A percentile compares a stretch with the other conserved stretches of the same genome.
These are phyloP conservation scores for Ophiostoma tasmaniense DNA, from an alignment of 2,329 filamentous ascomycete genomes.

Conservation along the genomic window DNA sequence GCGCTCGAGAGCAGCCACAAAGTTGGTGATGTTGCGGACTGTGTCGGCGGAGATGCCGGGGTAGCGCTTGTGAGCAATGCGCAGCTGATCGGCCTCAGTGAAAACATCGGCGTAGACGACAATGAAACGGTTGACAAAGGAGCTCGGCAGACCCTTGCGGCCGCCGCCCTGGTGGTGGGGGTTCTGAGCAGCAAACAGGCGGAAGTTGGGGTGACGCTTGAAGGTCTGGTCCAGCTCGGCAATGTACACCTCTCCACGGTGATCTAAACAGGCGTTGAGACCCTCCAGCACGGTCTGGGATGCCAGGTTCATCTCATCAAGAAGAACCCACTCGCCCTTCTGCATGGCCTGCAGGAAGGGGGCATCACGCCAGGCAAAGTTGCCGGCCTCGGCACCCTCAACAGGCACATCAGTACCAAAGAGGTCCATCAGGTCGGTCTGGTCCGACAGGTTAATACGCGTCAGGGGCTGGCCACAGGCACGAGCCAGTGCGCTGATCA, in stretches of 20 bases:
- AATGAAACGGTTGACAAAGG: conserved; percentile 96
- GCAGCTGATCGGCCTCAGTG: conserved; percentile 65
- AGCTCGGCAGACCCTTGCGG: conserved; percentile 85
- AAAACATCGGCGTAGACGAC: conserved; percentile 96
- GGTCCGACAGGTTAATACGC: conserved; percentile 93
- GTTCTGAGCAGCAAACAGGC: conserved; percentile 95
- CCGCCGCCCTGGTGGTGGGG: conserved; percentile 95
- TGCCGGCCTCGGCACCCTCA: conserved; percentile 82
- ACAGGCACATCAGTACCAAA: conserved; percentile 95
- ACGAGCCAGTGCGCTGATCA: conserved; percentile 75
- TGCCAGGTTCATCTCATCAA: conserved; percentile 98
- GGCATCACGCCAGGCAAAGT: conserved; percentile 91
- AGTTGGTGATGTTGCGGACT: conserved; percentile 61
- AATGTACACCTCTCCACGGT: conserved; percentile 90
- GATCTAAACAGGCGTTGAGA: conserved; percentile 91
- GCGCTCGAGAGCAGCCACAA: conserved; percentile 71
- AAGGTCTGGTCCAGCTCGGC: conserved; percentile 94
- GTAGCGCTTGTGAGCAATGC: conserved; percentile 75
- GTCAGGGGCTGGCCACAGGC: conserved; percentile 75
- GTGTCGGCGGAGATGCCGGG: conserved; percentile 51
- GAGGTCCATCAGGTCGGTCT: conserved; percentile 94
- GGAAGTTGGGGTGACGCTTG: conserved; percentile 77
- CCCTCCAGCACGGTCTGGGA: conserved; percentile 96
- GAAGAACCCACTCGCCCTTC: conserved; percentile 86
- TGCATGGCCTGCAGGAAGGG: conserved; percentile 97